These are phyloP conservation scores for Aspergillus oerlinghausenensis DNA, from an alignment of 2,329 filamentous ascomycete genomes.

Conservation along the genomic window DNA sequence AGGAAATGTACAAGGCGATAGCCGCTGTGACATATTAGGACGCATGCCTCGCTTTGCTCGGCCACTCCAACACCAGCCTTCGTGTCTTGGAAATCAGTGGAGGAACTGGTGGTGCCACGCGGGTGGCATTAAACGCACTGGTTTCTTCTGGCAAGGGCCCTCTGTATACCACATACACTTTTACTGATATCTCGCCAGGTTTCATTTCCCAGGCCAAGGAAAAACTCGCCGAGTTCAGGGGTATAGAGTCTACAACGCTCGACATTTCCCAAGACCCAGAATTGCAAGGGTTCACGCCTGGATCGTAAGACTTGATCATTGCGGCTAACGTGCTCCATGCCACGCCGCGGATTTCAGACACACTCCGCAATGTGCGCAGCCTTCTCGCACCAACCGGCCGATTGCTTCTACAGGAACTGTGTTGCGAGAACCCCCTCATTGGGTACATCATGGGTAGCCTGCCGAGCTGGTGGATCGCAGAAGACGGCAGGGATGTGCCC, in stretches of 20 bases:
- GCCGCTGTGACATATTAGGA: background rate
- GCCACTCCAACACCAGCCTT: constrained; percentile 6
- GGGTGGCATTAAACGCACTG: constrained; percentile 6
- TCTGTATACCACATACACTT: constrained; percentile 8
- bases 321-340: constrained; percentile 29
- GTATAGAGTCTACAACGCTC: constrained; percentile 22
- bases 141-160: background rate
- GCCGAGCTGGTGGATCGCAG: no score
- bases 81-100: constrained; percentile 24
- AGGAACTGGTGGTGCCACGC: constrained; percentile 28
- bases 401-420: constrained; percentile 28
- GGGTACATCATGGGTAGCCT: no score
- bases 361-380: constrained; percentile 16
- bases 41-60: background rate
- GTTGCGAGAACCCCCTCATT: no score
- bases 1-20: no score
- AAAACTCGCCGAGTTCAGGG: constrained; percentile 19
- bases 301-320: constrained; percentile 25
- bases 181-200: constrained; percentile 21
- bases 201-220: constrained; percentile 29
- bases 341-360: constrained; percentile 17
- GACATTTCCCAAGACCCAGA: constrained; percentile 21
- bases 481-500: no score
- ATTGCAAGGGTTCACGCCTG: constrained; percentile 21
- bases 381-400: constrained; percentile 40